Evolutionary conservation across 305 asterid genomes (phyloP), one percentile per base, ranked within the genome.

Genomic region (Fraxinus dipetala): DNA sequence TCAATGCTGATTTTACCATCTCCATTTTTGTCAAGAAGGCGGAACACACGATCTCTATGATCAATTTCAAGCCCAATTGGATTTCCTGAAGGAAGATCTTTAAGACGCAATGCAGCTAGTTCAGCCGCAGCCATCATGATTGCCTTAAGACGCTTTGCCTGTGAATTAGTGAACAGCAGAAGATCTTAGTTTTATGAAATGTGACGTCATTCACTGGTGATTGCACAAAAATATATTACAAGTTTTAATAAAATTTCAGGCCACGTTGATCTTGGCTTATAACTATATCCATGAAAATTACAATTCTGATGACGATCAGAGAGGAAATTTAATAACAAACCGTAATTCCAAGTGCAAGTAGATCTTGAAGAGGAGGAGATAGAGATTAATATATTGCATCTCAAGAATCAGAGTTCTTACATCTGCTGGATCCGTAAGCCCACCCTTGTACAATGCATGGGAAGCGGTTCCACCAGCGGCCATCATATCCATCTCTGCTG

Each of bases 41-140:
- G 88, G 87, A 93, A 95, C 11, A 92, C 92, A 70, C 89, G 88
- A 79, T 90, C 91, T 80, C 92, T 87, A 78, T 70, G 84, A 82
- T 91, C 94, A 83, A 81, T 84, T 72, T 88, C 95, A 38, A 87
- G 83, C 82, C 84, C 84, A 84, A 83, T 89, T 36, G 83, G 92
- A 87, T 87, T 90, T 26, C 84, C 72, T 65, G 91, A 90, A 45
- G 98, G 97, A 80, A 92, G 88, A 89, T 93, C 97, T 85, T 89
- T 86, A 59, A 95, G 91, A 51, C 98, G 97, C 85, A 91, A 24
- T 31, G 97, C 97, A 45, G 98, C 97, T 85, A 95, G 89, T 86
- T 93, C 99, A 81, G 97, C 97, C 43, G 98, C 97, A 83, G 98
- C 98, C 92, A 95, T 89, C 99, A 95, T 95, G 75, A 93, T 93